Base-by-base conservation (phyloP, 1,284 basidiomycete species). In the Stygiomarasmius scandens region DNA sequence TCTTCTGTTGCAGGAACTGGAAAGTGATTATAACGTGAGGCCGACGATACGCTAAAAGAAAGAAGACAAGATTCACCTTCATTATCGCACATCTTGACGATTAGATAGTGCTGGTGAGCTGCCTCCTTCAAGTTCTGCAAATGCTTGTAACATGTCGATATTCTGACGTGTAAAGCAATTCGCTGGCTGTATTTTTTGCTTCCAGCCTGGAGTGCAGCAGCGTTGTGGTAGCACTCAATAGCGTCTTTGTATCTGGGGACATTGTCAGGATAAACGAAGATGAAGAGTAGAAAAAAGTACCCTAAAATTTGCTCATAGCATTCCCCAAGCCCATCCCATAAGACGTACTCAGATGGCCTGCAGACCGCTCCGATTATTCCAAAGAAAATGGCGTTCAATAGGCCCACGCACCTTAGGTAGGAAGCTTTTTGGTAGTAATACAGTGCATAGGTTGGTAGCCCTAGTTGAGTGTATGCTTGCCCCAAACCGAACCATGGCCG, bases 401-500 rank as follows among this genome's bases (percentile, higher is more conserved):
- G 29, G 29, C 29, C 12, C 19, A 69, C 82, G 58, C 64, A 95
- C 92, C 92, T 82, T 59, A 98, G 80, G 23, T 95, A 91, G 19
- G 95, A 96, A 1, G 97, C 96, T 67, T 94, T 89, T 68, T 98
- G 96, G 70, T 96, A 98, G 76, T 99, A 99, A 73, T 97, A 89
- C 49, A 99, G 79, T 2, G 96, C 93, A 75, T 98, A 98, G 69
- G 94, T 89, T 63, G 95, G 94, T 90, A 98, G 98, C 67, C 92
- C 95, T 60, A 98, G 80, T 36, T 99, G 81, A 70, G 98, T 96
- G 71, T 99, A 99, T 19, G 96, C 95, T 71, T 99, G 96, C 1
- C 96, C 97, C 49, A 99, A 86, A 22, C 97, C 97, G 73, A 97
- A 98, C 96, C 97, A 99, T 8, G 96, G 96, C 58, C 97, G 79